phyloP scores from a whole-genome alignment of 2,329 filamentous ascomycete genomes.

The Hypocrella siamensis region DNA sequence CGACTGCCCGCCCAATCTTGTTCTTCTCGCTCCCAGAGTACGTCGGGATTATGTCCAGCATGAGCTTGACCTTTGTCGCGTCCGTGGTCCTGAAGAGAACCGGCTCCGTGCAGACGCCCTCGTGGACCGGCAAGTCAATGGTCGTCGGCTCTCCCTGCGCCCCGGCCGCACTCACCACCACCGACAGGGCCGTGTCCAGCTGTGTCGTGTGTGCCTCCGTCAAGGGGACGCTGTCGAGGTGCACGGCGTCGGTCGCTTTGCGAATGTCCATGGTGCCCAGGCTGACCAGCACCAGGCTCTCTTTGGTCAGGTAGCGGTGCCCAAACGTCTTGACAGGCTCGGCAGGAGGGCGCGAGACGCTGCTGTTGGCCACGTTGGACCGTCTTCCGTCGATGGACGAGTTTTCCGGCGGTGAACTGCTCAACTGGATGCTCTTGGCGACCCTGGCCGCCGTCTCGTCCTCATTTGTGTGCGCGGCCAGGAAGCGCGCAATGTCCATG shows the following conservation, averaged over 20 bases:
- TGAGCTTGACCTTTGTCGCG: constrained; percentile 64
- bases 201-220: constrained; percentile 82
- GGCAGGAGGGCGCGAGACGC: constrained; percentile 32
- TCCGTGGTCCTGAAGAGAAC: constrained; percentile 77
- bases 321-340: constrained; percentile 92
- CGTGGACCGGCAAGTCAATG: constrained; percentile 84
- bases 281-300: constrained; percentile 82
- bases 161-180: constrained; percentile 76
- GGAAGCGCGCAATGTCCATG: constrained; percentile 57
- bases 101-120: constrained; percentile 85
- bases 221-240: constrained; percentile 75
- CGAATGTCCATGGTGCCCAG: constrained; percentile 89
- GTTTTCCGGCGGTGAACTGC: constrained; percentile 24
- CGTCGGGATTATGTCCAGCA: constrained; percentile 91
- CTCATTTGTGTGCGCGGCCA: constrained; percentile 36
- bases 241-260: constrained; percentile 66
- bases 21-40: constrained; percentile 82
- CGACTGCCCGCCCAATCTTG: constrained; percentile 79
- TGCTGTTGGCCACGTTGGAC: constrained; percentile 31
- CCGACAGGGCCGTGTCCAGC: constrained; percentile 81
- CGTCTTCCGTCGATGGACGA: constrained; percentile 47
- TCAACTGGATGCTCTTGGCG: constrained; percentile 7
- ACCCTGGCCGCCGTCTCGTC: constrained; percentile 12
- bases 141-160: constrained; percentile 77
- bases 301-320: constrained; percentile 80